Evolutionary conservation across 208 protist species (phyloP).

Genomic region (Blechomonas ayalai): DNA sequence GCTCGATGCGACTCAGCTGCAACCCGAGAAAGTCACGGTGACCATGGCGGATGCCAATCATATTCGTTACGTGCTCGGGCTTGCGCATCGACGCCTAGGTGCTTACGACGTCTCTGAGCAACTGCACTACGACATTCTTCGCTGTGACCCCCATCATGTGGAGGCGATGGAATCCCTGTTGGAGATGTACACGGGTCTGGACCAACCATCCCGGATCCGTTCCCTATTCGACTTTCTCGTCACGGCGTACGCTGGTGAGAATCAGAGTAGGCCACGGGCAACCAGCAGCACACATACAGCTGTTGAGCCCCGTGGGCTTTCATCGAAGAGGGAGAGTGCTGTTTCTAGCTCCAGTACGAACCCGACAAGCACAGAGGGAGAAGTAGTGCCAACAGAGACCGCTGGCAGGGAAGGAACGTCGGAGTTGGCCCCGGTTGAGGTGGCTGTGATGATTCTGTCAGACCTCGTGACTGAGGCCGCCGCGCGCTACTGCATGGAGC

Average conservation of each 20-base stretch:
- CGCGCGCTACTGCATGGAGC: conserved; percentile 23
- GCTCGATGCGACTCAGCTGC: conserved; percentile 5
- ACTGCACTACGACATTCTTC: conserved; percentile 35
- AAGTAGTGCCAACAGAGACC: no score
- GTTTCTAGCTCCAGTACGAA: no score
- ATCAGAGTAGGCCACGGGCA: conserved; percentile 3
- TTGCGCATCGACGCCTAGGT: conserved; percentile 36
- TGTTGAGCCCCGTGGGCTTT: no score
- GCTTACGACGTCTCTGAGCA: conserved; percentile 35
- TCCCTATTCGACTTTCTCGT: conserved; percentile 43
- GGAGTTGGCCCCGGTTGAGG: conserved; percentile 20
- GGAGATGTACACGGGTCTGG: conserved; percentile 57
- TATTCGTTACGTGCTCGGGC: conserved; percentile 55
- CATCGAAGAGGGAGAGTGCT: no score
- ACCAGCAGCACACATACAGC: no score
- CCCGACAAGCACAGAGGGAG: no score
- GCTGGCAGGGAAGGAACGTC: conserved; percentile 1
- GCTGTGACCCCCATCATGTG: conserved; percentile 29
- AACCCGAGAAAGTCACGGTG: conserved; percentile 16
- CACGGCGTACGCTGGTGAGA: conserved; percentile 11
- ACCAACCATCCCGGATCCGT: conserved; percentile 22
- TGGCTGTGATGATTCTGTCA: conserved; percentile 48
- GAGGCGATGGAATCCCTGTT: conserved; percentile 70
- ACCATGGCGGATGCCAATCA: conserved; percentile 55
- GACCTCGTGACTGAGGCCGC: conserved; percentile 58